phyloP scores from a whole-genome alignment of 106 monocot genomes.

The Phalaenopsis equestris region DNA sequence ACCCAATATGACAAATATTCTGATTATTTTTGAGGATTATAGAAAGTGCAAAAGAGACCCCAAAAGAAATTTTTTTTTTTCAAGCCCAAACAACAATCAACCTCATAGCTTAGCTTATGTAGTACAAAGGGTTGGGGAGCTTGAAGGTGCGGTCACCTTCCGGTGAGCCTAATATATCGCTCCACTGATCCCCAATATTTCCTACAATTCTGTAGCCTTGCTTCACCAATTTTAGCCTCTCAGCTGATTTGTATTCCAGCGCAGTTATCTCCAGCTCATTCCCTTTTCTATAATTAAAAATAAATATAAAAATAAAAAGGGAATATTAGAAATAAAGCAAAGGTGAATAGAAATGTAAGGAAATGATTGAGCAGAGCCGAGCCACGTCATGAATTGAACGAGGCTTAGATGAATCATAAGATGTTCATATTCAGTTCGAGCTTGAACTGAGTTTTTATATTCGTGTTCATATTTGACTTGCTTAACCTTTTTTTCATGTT shows the following conservation, averaged over 20 bases:
- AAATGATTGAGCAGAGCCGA: too few species aligned
- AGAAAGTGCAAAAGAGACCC: too few species aligned
- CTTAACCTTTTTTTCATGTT: too few species aligned
- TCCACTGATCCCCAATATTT: constrained; percentile 49
- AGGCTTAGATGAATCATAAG: too few species aligned
- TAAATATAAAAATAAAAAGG: background rate
- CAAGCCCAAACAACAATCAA: background rate
- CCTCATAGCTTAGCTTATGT: constrained; percentile 11
- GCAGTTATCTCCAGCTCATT: background rate
- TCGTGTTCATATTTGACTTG: too few species aligned
- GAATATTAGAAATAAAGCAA: background rate
- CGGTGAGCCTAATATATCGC: constrained; percentile 31
- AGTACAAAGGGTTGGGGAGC: constrained; percentile 49
- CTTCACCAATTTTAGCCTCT: constrained; percentile 19
- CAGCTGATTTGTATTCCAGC: constrained; percentile 19
- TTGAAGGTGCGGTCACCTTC: constrained; percentile 35
- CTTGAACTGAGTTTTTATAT: too few species aligned
- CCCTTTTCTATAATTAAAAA: background rate
- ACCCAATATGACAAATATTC: too few species aligned
- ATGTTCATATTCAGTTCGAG: too few species aligned
- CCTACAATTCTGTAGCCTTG: constrained; percentile 31
- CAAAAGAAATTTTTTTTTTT: too few species aligned
- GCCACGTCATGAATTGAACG: too few species aligned
- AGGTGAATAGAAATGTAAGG: background rate
- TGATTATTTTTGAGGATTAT: too few species aligned